Percentiles rank a stretch among this genome's conserved stretches.
Evolutionary conservation across 176 grass and related monocot genomes (phyloP).

Genomic region (Triticum urartu): DNA sequence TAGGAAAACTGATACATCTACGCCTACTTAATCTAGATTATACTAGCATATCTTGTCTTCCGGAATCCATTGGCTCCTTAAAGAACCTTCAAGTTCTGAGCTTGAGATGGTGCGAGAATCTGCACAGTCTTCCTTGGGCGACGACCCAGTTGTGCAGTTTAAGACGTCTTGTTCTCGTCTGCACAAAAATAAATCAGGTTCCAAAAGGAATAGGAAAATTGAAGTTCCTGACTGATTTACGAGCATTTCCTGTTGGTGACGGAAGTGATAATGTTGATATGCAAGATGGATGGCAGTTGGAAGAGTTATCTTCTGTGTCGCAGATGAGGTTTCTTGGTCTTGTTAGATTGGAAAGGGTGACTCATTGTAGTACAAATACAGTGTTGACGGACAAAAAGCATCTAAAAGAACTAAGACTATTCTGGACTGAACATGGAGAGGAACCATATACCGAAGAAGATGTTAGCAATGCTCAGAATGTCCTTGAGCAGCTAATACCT

Average conservation of each 20-base stretch:
- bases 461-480: background rate
- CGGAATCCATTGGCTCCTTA: slow-evolving; percentile 4
- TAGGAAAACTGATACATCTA: too few species aligned
- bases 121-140: background rate
- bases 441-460: background rate
- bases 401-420: background rate
- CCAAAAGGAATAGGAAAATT: too few species aligned
- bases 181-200: too few species aligned
- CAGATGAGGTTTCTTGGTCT: background rate
- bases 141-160: background rate
- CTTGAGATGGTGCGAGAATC: background rate
- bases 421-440: background rate
- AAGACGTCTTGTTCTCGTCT: background rate
- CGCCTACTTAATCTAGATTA: background rate
- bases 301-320: slow-evolving; percentile 14
- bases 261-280: background rate
- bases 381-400: background rate
- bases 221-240: too few species aligned
- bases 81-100: slow-evolving; percentile 31
- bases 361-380: background rate
- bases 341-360: background rate
- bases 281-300: slow-evolving; percentile 19
- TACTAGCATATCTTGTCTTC: background rate
- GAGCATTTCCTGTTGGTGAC: background rate
- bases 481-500: background rate